A percentile compares a stretch with the other conserved stretches of the same genome.
phyloP scores from a whole-genome alignment of 306 rosid species.

The Cicer cuneatum region DNA sequence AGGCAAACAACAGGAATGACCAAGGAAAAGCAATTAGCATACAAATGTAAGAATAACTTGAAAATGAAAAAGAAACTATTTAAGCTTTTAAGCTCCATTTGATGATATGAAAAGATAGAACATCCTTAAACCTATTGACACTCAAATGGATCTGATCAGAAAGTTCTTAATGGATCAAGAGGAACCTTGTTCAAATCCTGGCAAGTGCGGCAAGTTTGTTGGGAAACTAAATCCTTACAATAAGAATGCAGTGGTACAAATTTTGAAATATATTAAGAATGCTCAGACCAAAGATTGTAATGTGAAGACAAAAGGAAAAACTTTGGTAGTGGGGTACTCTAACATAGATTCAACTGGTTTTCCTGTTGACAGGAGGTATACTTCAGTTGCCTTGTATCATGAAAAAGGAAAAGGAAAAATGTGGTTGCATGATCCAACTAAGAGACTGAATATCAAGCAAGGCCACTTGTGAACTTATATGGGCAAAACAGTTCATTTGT shows the following conservation, averaged over 20 bases:
- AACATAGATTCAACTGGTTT: constrained; percentile 12
- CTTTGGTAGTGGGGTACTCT: background rate
- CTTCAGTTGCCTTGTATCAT: background rate
- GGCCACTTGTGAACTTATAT: background rate
- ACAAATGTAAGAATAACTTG: constrained; percentile 16
- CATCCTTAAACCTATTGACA: constrained; percentile 1
- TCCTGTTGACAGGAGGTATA: background rate
- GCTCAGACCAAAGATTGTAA: background rate
- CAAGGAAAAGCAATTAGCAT: constrained; percentile 38
- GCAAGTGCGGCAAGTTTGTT: background rate
- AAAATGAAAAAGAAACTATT: constrained; percentile 11
- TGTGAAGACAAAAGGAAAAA: constrained; percentile 5
- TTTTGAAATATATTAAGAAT: constrained; percentile 11
- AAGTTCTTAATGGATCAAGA: constrained; percentile 19
- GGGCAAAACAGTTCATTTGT: background rate
- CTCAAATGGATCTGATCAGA: background rate
- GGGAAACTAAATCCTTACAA: background rate
- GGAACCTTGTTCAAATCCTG: constrained; percentile 18
- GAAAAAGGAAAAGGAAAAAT: background rate
- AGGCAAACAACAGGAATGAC: constrained; percentile 23
- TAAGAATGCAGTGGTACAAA: constrained; percentile 5
- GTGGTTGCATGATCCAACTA: background rate
- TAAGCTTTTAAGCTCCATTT: constrained; percentile 15
- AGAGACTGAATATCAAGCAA: constrained; percentile 1
- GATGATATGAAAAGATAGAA: constrained; percentile 19